Evolutionary conservation across 495 filamentous ascomycete genomes (phyloP).

Genomic region (Hypoxylon subgilvum): DNA sequence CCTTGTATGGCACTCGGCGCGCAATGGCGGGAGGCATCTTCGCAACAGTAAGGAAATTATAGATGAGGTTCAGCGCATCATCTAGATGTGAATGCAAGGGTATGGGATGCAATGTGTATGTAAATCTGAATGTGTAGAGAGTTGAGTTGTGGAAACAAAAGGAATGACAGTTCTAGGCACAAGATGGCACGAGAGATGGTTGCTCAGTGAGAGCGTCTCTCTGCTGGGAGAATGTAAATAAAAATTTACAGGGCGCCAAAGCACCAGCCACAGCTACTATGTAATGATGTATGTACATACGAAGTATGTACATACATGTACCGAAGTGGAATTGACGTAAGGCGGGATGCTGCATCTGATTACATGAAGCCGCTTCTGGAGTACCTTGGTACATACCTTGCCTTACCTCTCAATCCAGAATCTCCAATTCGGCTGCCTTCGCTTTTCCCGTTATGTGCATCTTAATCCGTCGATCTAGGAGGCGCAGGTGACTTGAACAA

Average conservation of each 20-base stretch:
- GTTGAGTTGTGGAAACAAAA: conserved; percentile 2
- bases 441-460: neutral
- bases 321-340: too few relatives aligned
- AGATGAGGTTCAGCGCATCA: conserved; percentile 41
- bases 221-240: conserved; percentile 35
- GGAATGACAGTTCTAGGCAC: conserved; percentile 12
- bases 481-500: too few relatives aligned
- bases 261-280: conserved; percentile 11
- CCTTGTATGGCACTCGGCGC: conserved; percentile 69
- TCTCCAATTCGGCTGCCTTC: conserved; percentile 23
- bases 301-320: too few relatives aligned
- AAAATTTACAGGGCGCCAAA: conserved; percentile 20
- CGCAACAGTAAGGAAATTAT: conserved; percentile 26
- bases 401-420: neutral
- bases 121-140: neutral
- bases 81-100: conserved; percentile 6
- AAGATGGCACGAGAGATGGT: conserved; percentile 5
- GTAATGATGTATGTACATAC: conserved; percentile 1
- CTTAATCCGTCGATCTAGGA: neutral
- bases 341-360: too few relatives aligned
- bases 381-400: too few relatives aligned
- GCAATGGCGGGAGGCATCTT: conserved; percentile 51
- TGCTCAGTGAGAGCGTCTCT: conserved; percentile 25
- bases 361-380: too few relatives aligned
- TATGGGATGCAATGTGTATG: conserved; percentile 1